Evolutionary conservation across 768 basidiomycete species (phyloP), one percentile per base, ranked within the genome.

Genomic region (Mrakia blollopis): DNA sequence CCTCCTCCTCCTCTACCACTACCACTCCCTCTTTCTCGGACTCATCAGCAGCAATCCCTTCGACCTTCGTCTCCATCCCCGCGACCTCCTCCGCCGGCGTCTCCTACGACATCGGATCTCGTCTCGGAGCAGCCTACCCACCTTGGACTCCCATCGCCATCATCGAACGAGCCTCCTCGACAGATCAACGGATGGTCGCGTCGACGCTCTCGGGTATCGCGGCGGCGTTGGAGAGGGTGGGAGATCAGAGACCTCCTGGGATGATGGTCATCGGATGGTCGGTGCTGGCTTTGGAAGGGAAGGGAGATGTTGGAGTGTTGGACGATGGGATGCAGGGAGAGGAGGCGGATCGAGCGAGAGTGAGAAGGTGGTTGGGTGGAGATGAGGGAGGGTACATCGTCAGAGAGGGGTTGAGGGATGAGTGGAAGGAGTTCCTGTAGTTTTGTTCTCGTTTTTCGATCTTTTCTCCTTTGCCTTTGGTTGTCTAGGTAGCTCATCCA

Each of bases 201-300:
- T 91, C 91, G 25, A 98, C 94, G 1, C 82, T 99, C 69, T 86
- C 84, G 74, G 87, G 90, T 80, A 88, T 98, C 54, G 88, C 87
- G 23, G 84, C 83, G 25, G 93, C 91, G 1, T 82, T 98, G 82
- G 89, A 90, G 75, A 88, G 87, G 78, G 85, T 87, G 2, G 93
- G 91, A 11, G 91, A 93, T 80, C 94, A 98, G 83, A 85, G 95
- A 50, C 94, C 95, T 25, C 97, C 97, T 0, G 97, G 94, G 13
- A 94, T 99, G 92, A 91, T 98, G 82, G 87, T 98, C 41, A 87
- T 99, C 80, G 97, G 97, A 2, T 99, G 95, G 95, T 87, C 90
- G 3, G 91, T 91, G 14, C 82, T 94, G 79, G 89, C 91, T 54
- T 84, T 98, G 63, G 90, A 91, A 83, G 89, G 88, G 0, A 74